These are phyloP conservation scores for Puccinia horiana DNA, from an alignment of 1,284 basidiomycete species.

Conservation along the genomic window DNA sequence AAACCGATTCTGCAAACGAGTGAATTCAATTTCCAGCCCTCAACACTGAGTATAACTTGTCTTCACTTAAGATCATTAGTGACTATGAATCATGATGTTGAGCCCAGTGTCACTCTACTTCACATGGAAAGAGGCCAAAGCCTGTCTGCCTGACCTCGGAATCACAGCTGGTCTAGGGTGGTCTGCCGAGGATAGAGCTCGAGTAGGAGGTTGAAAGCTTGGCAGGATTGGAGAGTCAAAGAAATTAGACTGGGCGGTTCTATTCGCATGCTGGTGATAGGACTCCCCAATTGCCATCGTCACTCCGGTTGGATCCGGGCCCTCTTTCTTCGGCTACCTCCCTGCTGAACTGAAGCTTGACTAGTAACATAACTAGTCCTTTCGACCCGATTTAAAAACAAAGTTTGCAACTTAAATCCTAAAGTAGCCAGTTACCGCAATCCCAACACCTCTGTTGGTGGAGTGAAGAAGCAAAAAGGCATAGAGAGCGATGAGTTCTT, in stretches of 20 bases:
- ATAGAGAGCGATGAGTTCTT: background rate
- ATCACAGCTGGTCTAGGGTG: background rate
- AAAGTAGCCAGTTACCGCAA: background rate
- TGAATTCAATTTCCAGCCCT: no score
- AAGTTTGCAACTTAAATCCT: no score
- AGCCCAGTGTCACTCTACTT: no score
- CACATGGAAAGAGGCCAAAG: background rate
- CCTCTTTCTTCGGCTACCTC: background rate
- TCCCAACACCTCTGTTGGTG: background rate
- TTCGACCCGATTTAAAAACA: no score
- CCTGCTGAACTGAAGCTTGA: background rate
- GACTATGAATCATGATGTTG: no score
- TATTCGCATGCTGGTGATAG: background rate
- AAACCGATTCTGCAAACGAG: no score
- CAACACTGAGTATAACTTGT: no score
- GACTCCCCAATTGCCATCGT: background rate
- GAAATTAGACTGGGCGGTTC: background rate
- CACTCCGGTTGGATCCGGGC: background rate
- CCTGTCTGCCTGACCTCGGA: background rate
- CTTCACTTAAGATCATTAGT: no score
- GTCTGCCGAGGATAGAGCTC: background rate
- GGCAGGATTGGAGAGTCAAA: background rate
- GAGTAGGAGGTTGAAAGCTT: background rate
- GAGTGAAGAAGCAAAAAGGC: background rate
- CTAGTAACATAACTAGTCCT: background rate